These are phyloP conservation scores for Nitzschia palea DNA, from an alignment of 108 stramenopile species.

Conservation along the genomic window DNA sequence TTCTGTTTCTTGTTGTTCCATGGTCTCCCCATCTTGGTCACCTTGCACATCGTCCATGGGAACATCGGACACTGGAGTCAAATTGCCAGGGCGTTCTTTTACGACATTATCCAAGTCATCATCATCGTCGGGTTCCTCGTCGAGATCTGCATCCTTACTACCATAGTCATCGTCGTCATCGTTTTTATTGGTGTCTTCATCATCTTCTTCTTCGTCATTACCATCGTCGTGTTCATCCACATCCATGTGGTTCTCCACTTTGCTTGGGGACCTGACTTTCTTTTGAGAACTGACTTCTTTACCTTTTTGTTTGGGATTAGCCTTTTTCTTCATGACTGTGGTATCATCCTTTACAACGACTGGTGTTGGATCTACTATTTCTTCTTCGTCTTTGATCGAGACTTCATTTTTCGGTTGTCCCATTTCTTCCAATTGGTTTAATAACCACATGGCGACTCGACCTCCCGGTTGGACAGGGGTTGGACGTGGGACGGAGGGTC, in stretches of 20 bases:
- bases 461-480: slow-evolving; percentile 38
- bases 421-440: slow-evolving; percentile 24
- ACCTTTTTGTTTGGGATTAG: neutral
- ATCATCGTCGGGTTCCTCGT: slow-evolving; percentile 31
- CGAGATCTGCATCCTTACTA: slow-evolving; percentile 9
- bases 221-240: slow-evolving; percentile 3
- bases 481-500: slow-evolving; percentile 16
- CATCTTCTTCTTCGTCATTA: slow-evolving; percentile 8
- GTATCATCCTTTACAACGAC: neutral
- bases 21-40: slow-evolving; percentile 22
- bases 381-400: neutral
- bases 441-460: slow-evolving; percentile 39
- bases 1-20: slow-evolving; percentile 32
- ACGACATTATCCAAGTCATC: slow-evolving; percentile 27
- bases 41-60: slow-evolving; percentile 5
- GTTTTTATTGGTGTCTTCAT: slow-evolving; percentile 6
- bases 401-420: slow-evolving; percentile 6
- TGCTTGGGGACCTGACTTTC: too few relatives aligned
- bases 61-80: slow-evolving; percentile 2
- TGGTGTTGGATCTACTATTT: neutral
- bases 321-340: too few relatives aligned
- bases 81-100: slow-evolving; percentile 11
- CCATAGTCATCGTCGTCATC: slow-evolving; percentile 27
- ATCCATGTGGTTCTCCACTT: slow-evolving; percentile 6
- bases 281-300: neutral